phyloP scores from a whole-genome alignment of 177 flowering plant genomes.

The Telopea speciosissima region DNA sequence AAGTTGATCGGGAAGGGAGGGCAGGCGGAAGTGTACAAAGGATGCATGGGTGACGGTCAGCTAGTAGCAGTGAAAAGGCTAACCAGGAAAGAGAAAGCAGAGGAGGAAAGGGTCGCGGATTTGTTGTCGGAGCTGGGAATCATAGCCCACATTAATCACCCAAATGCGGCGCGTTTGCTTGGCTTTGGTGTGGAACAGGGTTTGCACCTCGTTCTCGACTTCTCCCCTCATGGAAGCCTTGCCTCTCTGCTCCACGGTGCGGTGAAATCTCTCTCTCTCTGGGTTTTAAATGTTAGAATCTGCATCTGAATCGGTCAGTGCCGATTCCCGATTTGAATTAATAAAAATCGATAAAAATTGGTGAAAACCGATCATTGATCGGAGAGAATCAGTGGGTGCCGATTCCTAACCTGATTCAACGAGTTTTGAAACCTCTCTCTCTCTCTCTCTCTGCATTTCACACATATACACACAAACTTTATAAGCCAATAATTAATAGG shows the following conservation, averaged over 20 bases:
- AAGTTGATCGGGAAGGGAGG: slow-evolving; percentile 91
- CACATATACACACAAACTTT: too few relatives aligned
- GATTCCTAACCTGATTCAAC: too few relatives aligned
- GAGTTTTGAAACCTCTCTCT: too few relatives aligned
- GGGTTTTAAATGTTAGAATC: too few relatives aligned
- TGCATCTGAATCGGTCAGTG: too few relatives aligned
- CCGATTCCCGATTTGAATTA: too few relatives aligned
- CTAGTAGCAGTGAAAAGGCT: slow-evolving; percentile 84
- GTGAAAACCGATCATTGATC: too few relatives aligned
- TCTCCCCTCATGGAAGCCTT: slow-evolving; percentile 75
- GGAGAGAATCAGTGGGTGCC: too few relatives aligned
- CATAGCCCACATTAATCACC: slow-evolving; percentile 85
- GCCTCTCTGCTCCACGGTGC: slow-evolving; percentile 72
- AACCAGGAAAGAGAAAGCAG: slow-evolving; percentile 42
- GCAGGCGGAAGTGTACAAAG: slow-evolving; percentile 89
- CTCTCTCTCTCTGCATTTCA: too few relatives aligned
- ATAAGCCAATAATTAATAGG: too few relatives aligned
- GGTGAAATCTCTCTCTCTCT: background rate
- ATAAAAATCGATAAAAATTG: too few relatives aligned
- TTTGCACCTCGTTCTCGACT: slow-evolving; percentile 81
- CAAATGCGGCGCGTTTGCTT: slow-evolving; percentile 68
- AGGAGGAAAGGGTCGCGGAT: slow-evolving; percentile 56
- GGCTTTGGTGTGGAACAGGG: slow-evolving; percentile 78
- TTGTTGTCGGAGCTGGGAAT: slow-evolving; percentile 95
- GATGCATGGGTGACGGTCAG: slow-evolving; percentile 62